These are phyloP conservation scores for Venturia pyrina DNA, from an alignment of 2,329 filamentous ascomycete genomes.

Conservation along the genomic window DNA sequence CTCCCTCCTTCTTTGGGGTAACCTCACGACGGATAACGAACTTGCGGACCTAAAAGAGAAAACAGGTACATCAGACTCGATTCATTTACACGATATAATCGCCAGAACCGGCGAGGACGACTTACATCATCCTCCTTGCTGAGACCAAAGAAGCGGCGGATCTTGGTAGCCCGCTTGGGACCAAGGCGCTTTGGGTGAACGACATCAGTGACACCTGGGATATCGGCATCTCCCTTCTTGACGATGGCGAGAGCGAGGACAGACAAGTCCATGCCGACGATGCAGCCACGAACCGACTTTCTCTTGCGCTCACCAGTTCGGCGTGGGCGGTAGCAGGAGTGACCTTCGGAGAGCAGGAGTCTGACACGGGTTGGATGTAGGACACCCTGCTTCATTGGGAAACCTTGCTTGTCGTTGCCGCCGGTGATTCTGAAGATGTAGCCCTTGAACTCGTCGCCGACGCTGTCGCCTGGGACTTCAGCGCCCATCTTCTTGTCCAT, in stretches of 20 bases:
- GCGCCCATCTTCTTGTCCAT: constrained; percentile 96
- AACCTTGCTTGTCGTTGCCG: constrained; percentile 99
- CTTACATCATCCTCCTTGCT: constrained; percentile 99
- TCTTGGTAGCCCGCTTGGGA: constrained; percentile 99
- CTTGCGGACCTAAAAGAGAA: constrained; percentile 72
- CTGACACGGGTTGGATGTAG: constrained; percentile 98
- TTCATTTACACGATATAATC: constrained; percentile 31
- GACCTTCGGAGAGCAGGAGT: constrained; percentile 88
- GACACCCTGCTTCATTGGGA: constrained; percentile 99
- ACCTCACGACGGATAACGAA: constrained; percentile 99
- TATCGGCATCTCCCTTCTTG: constrained; percentile 93
- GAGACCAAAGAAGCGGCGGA: constrained; percentile 98
- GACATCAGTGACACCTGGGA: constrained; percentile 93
- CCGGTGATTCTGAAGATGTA: constrained; percentile 99
- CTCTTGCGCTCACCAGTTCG: constrained; percentile 98
- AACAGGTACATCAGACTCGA: constrained; percentile 36
- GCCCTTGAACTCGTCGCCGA: constrained; percentile 99
- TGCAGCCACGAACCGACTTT: constrained; percentile 98
- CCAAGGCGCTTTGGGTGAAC: constrained; percentile 99
- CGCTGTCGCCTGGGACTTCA: constrained; percentile 85
- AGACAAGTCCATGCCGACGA: constrained; percentile 89
- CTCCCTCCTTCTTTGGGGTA: constrained; percentile 93
- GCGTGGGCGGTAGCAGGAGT: constrained; percentile 99
- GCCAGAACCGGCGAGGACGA: constrained; percentile 62
- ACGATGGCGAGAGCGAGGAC: constrained; percentile 91